Base-by-base conservation (phyloP, 805 yeast genomes). In the Zygotorulaspora sp. region DNA sequence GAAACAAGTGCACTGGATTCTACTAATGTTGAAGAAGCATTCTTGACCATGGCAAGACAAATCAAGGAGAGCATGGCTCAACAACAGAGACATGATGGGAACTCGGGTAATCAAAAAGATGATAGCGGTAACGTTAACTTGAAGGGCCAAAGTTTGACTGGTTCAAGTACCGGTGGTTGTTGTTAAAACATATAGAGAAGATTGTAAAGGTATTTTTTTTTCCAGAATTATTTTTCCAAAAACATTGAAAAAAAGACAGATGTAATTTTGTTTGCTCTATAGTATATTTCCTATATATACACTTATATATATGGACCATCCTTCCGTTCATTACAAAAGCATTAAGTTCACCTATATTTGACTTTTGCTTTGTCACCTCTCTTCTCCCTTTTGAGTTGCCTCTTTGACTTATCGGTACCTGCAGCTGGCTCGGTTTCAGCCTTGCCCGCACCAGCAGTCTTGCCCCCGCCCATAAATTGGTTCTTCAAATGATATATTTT, bases 31-130 rank as follows among this genome's bases (percentile, higher is more conserved):
- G 98, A 92, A 66, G 96, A 92, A 66, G 97, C 97, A 9, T 92
- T 92, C 70, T 80, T 86, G 73, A 88, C 96, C 50, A 92, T 92
- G 98, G 95, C 97, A 8, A 83, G 95, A 65, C 97, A 92, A 65
- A 92, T 92, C 62, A 92, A 92, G 73, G 92, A 94, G 49, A 88
- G 88, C 61, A 87, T 92, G 86, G 81, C 90, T 28, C 80, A 71
- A 75, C 58, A 75, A 68, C 52, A 73, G 70, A 43, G 64, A 67
- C 52, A 49, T 26, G 48, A 55, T 32, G 61, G 60, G 12, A 40
- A 36, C 11, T 28, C 41, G 13, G 34, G 26, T 20, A 30, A 32
- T 21, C 58, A 68, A 55, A 45, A 48, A 29, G 56, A 53, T 51
- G 74, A 71, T 48, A 81, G 80, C 63, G 74, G 80, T 32, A 73